Base-by-base conservation (phyloP, 2,329 filamentous ascomycete species). In the Ophiostoma angusticollis region DNA sequence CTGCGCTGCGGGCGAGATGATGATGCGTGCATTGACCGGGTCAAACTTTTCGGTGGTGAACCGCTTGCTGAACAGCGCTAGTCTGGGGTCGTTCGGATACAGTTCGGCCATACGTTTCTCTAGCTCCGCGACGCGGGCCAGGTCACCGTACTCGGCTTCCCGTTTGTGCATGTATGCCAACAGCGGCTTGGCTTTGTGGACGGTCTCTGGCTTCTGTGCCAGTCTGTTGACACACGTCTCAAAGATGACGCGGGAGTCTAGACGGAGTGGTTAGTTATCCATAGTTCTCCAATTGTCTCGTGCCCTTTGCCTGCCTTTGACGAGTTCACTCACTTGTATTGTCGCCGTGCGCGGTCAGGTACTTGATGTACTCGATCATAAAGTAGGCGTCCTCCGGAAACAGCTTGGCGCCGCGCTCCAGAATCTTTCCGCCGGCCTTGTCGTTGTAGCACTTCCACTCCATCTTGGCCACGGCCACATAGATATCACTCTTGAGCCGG, bases 371-470 rank as follows among this genome's bases (percentile, higher is more conserved):
- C 58, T 96, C 87, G 37, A 98, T 71, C 46, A 93, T 85, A 60
- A 96, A 96, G 42, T 78, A 71, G 56, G 94, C 87, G 52, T 96
- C 89, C 35, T 93, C 84, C 0, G 89, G 89, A 54, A 96, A 98
- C 11, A 98, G 67, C 54, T 85, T 91, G 47, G 89, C 78, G 16
- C 91, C 91, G 32, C 89, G 81, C 56, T 98, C 91, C 49, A 96
- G 93, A 44, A 98, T 96, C 62, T 91, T 95, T 31, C 82, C 84
- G 1, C 87, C 89, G 1, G 91, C 84, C 1, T 80, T 74, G 52
- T 96, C 91, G 54, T 93, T 91, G 60, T 98, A 98, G 49, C 93
- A 93, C 50, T 93, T 80, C 55, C 91, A 89, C 58, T 98, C 91
- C 53, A 98, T 83, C 43, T 93, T 68, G 13, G 93, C 91, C 49